Conservation (phyloP, 176 grass and related monocot species). For the Typha latifolia region DNA sequence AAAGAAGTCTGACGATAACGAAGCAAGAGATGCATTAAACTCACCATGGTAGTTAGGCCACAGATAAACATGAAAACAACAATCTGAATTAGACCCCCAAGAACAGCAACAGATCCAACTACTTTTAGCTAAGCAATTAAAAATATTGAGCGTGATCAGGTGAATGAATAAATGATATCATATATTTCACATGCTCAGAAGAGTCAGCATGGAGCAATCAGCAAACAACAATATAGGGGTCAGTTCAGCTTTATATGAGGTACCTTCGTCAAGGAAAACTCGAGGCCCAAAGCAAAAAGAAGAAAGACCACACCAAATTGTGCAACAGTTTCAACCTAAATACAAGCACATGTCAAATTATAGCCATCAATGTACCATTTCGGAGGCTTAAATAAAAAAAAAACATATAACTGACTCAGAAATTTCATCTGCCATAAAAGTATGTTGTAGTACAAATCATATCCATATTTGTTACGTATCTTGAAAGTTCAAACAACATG, state of each 20-base stretch:
- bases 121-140: slow-evolving; percentile 46
- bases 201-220: slow-evolving; percentile 3
- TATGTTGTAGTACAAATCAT: background rate
- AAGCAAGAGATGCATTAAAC: background rate
- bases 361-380: background rate
- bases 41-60: slow-evolving; percentile 91
- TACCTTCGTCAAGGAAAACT: slow-evolving; percentile 96
- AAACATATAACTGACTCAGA: background rate
- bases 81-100: slow-evolving; percentile 98
- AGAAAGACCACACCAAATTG: slow-evolving; percentile 99
- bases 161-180: slow-evolving; percentile 7
- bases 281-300: slow-evolving; percentile 93
- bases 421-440: background rate
- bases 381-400: background rate
- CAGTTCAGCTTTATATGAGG: background rate
- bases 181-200: background rate
- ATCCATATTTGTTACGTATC: background rate
- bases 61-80: slow-evolving; percentile 90
- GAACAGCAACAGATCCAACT: slow-evolving; percentile 76
- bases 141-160: slow-evolving; percentile 14
- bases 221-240: background rate
- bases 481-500: too few relatives aligned
- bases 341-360: slow-evolving; percentile 19
- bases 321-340: slow-evolving; percentile 96
- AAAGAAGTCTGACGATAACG: too few relatives aligned